A percentile compares a stretch with the other conserved stretches of the same genome.
These are phyloP conservation scores for Paraphaeosphaeria sporulosa DNA, from an alignment of 2,329 filamentous ascomycete species.

Conservation along the genomic window DNA sequence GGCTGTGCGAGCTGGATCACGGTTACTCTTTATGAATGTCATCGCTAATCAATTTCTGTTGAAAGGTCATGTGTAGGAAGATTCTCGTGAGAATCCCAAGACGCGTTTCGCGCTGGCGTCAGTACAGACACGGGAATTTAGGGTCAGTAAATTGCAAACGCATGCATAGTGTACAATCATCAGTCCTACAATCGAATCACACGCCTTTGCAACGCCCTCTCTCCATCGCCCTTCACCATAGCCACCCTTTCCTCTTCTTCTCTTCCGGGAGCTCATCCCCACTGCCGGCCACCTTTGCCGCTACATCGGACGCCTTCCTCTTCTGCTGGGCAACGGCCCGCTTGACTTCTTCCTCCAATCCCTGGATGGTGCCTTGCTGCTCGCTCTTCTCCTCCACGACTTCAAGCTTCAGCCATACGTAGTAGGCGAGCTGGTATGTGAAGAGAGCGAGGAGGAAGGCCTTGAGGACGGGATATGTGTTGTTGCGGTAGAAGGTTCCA, in stretches of 20 bases:
- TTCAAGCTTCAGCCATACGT: slow-evolving; percentile 77
- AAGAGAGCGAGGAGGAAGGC: slow-evolving; percentile 77
- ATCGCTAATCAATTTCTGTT: too few species aligned
- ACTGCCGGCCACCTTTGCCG: slow-evolving; percentile 17
- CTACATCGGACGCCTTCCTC: slow-evolving; percentile 16
- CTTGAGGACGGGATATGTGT: slow-evolving; percentile 76
- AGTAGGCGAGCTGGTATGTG: slow-evolving; percentile 81
- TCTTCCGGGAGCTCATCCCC: slow-evolving; percentile 20
- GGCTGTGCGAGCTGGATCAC: too few species aligned
- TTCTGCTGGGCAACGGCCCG: slow-evolving; percentile 30
- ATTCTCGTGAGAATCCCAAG: too few species aligned
- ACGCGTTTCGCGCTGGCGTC: too few species aligned
- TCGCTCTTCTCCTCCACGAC: slow-evolving; percentile 70
- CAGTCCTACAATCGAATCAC: background rate
- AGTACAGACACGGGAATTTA: too few species aligned
- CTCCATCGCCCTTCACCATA: background rate
- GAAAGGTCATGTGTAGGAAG: too few species aligned
- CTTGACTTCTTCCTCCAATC: slow-evolving; percentile 33
- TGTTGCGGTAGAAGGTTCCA: slow-evolving; percentile 76
- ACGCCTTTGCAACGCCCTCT: background rate
- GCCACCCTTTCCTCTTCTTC: slow-evolving; percentile 8
- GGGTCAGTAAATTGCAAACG: too few species aligned
- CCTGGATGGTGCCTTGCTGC: slow-evolving; percentile 45
- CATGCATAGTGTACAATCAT: background rate
- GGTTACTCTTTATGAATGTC: too few species aligned